These are phyloP conservation scores for Pyricularia pennisetigena DNA, from an alignment of 2,329 filamentous ascomycete genomes.

Conservation along the genomic window DNA sequence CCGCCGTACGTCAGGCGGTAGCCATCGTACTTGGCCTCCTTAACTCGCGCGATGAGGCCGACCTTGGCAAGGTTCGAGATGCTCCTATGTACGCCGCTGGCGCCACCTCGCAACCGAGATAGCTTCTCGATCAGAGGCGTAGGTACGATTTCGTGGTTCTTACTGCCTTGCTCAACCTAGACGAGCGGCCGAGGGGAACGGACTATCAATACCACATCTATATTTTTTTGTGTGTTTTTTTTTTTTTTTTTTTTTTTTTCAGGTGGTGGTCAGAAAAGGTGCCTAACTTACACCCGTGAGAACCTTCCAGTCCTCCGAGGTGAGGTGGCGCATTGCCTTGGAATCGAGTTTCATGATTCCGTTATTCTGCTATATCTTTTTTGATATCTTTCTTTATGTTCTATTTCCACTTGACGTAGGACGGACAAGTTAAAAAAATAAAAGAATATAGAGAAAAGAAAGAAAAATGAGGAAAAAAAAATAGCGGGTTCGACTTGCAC, in stretches of 20 bases:
- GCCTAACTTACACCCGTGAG: constrained; percentile 66
- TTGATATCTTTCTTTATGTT: not conserved
- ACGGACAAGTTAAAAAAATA: not conserved
- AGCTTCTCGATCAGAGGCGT: constrained; percentile 80
- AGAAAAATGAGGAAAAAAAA: not conserved
- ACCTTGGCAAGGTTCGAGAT: constrained; percentile 90
- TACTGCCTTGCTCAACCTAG: constrained; percentile 86
- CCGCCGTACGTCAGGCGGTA: constrained; percentile 96
- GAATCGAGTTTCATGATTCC: constrained; percentile 88
- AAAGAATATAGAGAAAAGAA: not conserved
- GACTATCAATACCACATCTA: not conserved
- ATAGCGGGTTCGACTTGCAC: not conserved
- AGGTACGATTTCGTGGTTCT: constrained; percentile 94
- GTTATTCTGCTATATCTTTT: not conserved
- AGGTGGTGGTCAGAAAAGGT: constrained; percentile 7
- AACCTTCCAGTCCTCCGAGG: constrained; percentile 88
- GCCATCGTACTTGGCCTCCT: constrained; percentile 95
- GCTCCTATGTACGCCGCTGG: constrained; percentile 69
- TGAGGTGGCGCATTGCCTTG: constrained; percentile 85
- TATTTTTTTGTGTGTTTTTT: too few relatives aligned
- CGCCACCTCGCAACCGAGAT: constrained; percentile 68
- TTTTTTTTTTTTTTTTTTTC: too few relatives aligned
- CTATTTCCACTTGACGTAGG: not conserved
- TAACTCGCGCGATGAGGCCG: constrained; percentile 81
- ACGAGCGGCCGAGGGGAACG: constrained; percentile 2